Base-by-base conservation (phyloP, 495 filamentous ascomycete species). In the Trichoderma virens region DNA sequence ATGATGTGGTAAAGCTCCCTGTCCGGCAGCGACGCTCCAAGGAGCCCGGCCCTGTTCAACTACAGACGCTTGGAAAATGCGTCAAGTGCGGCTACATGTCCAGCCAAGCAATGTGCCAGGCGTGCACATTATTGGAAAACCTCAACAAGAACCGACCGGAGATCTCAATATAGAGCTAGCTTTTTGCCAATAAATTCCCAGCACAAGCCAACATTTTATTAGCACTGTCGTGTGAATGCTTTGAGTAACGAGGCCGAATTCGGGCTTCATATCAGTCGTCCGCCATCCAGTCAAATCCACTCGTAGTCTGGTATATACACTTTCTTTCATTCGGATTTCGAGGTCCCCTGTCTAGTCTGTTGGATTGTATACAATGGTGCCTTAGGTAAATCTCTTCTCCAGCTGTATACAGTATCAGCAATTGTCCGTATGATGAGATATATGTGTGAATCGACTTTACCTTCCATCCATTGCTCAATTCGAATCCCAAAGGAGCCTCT, bases 401-500 rank as follows among this genome's bases (percentile, higher is more conserved):
- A 79, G 71, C 83, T 85, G 30, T 14, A 32, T 45, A 38, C 2
- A 62, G 23, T 65, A 38, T 68, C 20, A 67, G 66, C 56, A 62
- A 64, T 56, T 11, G 34, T 65, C 45, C 14, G 14, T 18, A 39
- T 47, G 13, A 31, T 2, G 18, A 60, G 20, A 14, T 18, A 9
- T 27, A 28, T 14, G 16, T 14, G n/a, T 6, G 7, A 1, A 31
- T 11, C 2, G 64, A 65, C 65, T 64, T 47, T 76, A 81, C 79
- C 84, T 85, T 93, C 95, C 95, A 99, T 32, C 91, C 89, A 76
- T 97, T 97, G 83, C 88, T 97, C 70, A 97, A 69, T 71, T 97
- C 93, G 79, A 95, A 99, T 39, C 92, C 93, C 45, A 82, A 78
- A 18, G 94, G 95, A 39, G 94, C 94, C 65, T 80, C 73, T 60